These are phyloP conservation scores for Trebouxia sp. DNA, from an alignment of 139 green algal species.

Conservation along the genomic window DNA sequence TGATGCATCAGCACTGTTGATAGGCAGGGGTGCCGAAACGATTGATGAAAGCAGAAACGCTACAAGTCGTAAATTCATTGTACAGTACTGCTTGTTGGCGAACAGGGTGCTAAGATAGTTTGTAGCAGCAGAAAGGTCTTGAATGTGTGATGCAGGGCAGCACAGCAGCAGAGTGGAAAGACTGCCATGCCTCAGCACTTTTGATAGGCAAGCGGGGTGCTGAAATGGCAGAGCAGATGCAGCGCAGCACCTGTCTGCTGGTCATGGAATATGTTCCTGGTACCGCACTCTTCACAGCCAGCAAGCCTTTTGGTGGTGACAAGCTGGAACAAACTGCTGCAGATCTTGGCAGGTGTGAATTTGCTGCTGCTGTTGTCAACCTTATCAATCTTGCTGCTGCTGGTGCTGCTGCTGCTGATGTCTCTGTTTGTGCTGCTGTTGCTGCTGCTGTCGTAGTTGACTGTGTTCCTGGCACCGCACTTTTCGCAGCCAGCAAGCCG, in stretches of 20 bases:
- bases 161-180: slow-evolving; percentile 46
- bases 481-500: slow-evolving; percentile 49
- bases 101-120: too few relatives aligned
- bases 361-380: not conserved
- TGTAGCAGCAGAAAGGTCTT: too few relatives aligned
- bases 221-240: slow-evolving; percentile 68
- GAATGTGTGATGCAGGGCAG: slow-evolving; percentile 21
- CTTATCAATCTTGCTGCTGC: not conserved
- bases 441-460: slow-evolving; percentile 70
- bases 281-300: slow-evolving; percentile 42
- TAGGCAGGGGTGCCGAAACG: too few relatives aligned
- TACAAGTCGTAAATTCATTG: too few relatives aligned
- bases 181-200: slow-evolving; percentile 29
- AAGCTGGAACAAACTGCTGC: slow-evolving; percentile 33
- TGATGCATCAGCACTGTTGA: too few relatives aligned
- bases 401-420: not conserved
- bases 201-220: slow-evolving; percentile 24
- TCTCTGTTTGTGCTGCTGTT: not conserved
- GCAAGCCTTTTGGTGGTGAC: slow-evolving; percentile 41
- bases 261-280: slow-evolving; percentile 78
- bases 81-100: too few relatives aligned
- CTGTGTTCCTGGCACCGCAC: slow-evolving; percentile 54
- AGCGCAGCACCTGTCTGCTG: slow-evolving; percentile 52
- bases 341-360: slow-evolving; percentile 34
- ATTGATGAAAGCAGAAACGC: too few relatives aligned